Base-by-base conservation (phyloP, 768 basidiomycete species). In the Panus rudis region DNA sequence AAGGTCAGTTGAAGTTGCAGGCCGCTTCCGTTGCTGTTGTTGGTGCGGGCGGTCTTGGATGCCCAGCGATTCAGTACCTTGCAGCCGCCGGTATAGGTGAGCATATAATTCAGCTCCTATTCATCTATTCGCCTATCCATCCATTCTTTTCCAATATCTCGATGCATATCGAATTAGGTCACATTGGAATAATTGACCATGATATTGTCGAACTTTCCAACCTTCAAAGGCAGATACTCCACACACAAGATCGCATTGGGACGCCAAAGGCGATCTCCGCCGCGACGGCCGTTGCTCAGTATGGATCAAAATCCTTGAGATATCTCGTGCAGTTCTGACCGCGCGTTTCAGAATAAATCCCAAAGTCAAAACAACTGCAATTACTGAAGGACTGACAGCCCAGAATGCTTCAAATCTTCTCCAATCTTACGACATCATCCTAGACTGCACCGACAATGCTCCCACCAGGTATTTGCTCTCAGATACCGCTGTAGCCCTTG, bases 381-480 rank as follows among this genome's bases (percentile, higher is more conserved):
- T 82, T 39, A 59, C 66, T 0, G 56, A 68, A 12, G 72, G 78
- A 1, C 68, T 96, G 28, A 61, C 69, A n/a, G 52, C 84, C 7
- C 55, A 63, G 20, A 91, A 91, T 51, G 88, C 91, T 0, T 47
- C 77, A 14, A 48, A 62, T 13, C 62, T 88, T 17, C 66, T 93
- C 10, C 50, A 57, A 10, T 56, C 72, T 1, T 92, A 89, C 55
- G 78, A 85, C 58, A 63, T 96, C 40, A 70, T 97, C 39, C 68
- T 97, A 13, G 94, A 97, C 64, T 98, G 93, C 68, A 96, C 92
- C 4, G 93, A 97, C 65, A 94, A 96, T 50, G 78, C 84, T 2
- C 79, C 86, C 2, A 92, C 92, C 0, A 84, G 96, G 4, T 98
- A 98, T 63, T 76, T 98, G 16, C 72, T 99, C 41, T 92, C 90